These are phyloP conservation scores for Xylaria bambusicola DNA, from an alignment of 495 filamentous ascomycete species.

Conservation along the genomic window DNA sequence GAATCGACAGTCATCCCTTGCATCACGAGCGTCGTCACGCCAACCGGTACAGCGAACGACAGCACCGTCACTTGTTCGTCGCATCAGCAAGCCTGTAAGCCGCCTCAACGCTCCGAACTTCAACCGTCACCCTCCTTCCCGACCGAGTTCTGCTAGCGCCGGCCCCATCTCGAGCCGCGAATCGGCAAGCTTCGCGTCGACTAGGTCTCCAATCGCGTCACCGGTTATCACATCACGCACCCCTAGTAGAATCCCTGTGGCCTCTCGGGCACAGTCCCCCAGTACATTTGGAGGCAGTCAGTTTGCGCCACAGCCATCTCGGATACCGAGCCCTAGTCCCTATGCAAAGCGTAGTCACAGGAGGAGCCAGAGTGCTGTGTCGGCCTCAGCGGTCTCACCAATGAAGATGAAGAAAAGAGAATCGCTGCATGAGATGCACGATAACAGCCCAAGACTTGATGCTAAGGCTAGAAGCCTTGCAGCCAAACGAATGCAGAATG, in stretches of 20 bases:
- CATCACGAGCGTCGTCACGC: constrained; percentile 23
- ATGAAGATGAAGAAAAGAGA: constrained; percentile 22
- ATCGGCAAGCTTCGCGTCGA: constrained; percentile 56
- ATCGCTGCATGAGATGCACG: constrained; percentile 33
- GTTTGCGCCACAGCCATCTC: constrained; percentile 30
- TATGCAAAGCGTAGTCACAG: constrained; percentile 32
- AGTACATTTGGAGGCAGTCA: constrained; percentile 16
- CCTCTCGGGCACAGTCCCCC: constrained; percentile 30
- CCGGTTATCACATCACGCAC: constrained; percentile 21
- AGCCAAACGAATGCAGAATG: constrained; percentile 65
- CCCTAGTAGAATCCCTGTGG: constrained; percentile 44
- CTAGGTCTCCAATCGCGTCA: constrained; percentile 36
- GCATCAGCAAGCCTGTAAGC: constrained; percentile 43
- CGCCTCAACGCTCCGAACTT: constrained; percentile 33
- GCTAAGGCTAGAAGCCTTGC: constrained; percentile 68
- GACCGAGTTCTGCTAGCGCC: constrained; percentile 51
- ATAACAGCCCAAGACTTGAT: constrained; percentile 45
- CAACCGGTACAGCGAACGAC: constrained; percentile 18
- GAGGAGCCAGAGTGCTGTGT: constrained; percentile 37
- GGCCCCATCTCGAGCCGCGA: constrained; percentile 40
- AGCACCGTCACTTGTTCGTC: constrained; percentile 27
- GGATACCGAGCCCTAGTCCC: constrained; percentile 32
- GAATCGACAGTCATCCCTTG: constrained; percentile 21
- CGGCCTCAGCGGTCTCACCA: constrained; percentile 29
- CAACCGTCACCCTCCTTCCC: constrained; percentile 30